These are phyloP conservation scores for Mycena galericulata DNA, from an alignment of 768 basidiomycete species.

Conservation along the genomic window DNA sequence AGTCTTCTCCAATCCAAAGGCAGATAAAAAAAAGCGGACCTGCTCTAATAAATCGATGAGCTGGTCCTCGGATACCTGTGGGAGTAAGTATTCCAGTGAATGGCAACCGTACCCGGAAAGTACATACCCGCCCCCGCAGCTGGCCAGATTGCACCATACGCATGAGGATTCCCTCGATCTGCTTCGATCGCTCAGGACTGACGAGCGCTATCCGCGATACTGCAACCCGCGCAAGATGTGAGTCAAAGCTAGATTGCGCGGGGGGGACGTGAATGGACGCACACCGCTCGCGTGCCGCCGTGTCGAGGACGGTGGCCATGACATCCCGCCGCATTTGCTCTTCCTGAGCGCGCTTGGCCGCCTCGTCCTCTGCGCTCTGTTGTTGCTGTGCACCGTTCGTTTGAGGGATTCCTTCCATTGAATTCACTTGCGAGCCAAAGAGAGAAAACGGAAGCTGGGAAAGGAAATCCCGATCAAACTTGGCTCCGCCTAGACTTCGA, in stretches of 20 bases:
- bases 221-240: conserved; percentile 44
- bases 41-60: conserved; percentile 90
- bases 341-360: conserved; percentile 69
- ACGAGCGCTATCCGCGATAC: conserved; percentile 91
- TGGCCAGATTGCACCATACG: conserved; percentile 90
- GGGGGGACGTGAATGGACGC: conserved; percentile 46
- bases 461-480: not conserved
- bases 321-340: conserved; percentile 83
- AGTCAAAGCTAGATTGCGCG: not conserved
- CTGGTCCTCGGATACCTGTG: conserved; percentile 69
- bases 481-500: too few relatives aligned
- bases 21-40: conserved; percentile 53
- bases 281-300: conserved; percentile 87
- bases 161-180: conserved; percentile 83
- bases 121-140: conserved; percentile 72
- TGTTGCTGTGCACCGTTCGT: conserved; percentile 27
- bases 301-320: conserved; percentile 82
- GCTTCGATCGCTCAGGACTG: conserved; percentile 81
- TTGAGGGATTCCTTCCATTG: conserved; percentile 19
- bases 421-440: too few relatives aligned
- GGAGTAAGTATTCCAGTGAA: not conserved
- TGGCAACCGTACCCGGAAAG: not conserved
- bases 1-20: conserved; percentile 29
- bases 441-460: too few relatives aligned
- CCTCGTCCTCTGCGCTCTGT: conserved; percentile 58